A percentile compares a stretch with the other conserved stretches of the same genome.
These are phyloP conservation scores for Trametes elegans DNA, from an alignment of 768 basidiomycete genomes.

Conservation along the genomic window DNA sequence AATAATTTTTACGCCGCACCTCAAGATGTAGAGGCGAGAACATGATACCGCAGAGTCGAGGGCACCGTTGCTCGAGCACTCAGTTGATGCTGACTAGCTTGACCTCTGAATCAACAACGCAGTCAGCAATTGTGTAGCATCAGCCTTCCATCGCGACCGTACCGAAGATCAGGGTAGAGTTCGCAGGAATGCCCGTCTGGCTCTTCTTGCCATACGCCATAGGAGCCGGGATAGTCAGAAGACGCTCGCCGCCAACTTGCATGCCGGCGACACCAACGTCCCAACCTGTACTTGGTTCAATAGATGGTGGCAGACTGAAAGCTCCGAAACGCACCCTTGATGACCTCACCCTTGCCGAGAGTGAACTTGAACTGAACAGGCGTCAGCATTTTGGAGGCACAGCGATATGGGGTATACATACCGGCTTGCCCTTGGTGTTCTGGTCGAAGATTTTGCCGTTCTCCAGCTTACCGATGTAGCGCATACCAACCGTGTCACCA, in stretches of 20 bases:
- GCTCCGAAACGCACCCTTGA: slow-evolving; percentile 59
- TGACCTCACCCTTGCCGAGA: slow-evolving; percentile 87
- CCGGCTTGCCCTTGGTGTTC: slow-evolving; percentile 84
- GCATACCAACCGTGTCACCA: slow-evolving; percentile 79
- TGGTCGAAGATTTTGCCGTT: slow-evolving; percentile 77
- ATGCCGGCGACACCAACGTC: slow-evolving; percentile 91
- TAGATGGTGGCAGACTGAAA: background rate
- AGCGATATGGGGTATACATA: slow-evolving; percentile 37
- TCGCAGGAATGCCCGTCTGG: slow-evolving; percentile 63
- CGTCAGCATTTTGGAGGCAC: background rate
- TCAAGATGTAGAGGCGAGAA: background rate
- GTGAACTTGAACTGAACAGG: slow-evolving; percentile 63
- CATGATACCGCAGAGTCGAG: background rate
- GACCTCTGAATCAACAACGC: slow-evolving; percentile 54
- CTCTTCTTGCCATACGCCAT: slow-evolving; percentile 73
- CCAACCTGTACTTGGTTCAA: slow-evolving; percentile 63
- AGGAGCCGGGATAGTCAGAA: slow-evolving; percentile 68
- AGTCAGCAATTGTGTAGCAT: background rate
- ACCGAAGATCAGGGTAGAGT: slow-evolving; percentile 85
- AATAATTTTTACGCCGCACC: background rate
- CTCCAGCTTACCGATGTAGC: slow-evolving; percentile 89
- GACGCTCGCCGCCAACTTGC: slow-evolving; percentile 86
- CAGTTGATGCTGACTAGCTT: slow-evolving; percentile 71
- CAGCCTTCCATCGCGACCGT: slow-evolving; percentile 27
- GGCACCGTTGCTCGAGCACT: slow-evolving; percentile 14